Percentiles rank a stretch among this genome's conserved stretches.
These are phyloP conservation scores for Mucor piriformis DNA, from an alignment of 371 early-diverging fungal genomes.

Conservation along the genomic window DNA sequence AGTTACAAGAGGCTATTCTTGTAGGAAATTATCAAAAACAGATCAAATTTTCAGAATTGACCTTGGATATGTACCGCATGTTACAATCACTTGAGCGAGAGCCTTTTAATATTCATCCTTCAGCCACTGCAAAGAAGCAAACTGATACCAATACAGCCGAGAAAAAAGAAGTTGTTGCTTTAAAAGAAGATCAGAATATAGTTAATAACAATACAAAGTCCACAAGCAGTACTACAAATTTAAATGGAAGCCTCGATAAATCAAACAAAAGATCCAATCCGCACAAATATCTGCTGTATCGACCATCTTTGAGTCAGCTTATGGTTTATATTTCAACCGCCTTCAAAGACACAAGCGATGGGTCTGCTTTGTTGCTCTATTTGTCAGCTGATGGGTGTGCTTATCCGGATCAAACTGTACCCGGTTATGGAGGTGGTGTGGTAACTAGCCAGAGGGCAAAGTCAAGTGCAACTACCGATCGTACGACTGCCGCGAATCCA, in stretches of 20 bases:
- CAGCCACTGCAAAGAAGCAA: not conserved
- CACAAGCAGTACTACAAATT: not conserved
- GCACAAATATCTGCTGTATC: conserved; percentile 90
- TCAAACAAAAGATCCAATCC: conserved; percentile 72
- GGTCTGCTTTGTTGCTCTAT: conserved; percentile 84
- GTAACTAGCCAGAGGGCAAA: conserved; percentile 50
- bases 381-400: conserved; percentile 88
- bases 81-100: conserved; percentile 79
- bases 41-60: conserved; percentile 95
- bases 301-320: conserved; percentile 86
- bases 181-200: conserved; percentile 1
- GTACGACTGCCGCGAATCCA: not conserved
- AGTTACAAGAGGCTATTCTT: conserved; percentile 91
- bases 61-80: conserved; percentile 95
- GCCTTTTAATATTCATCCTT: conserved; percentile 19
- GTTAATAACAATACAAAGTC: not conserved
- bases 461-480: conserved; percentile 20
- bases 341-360: conserved; percentile 87
- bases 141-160: conserved; percentile 8
- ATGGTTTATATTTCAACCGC: conserved; percentile 88
- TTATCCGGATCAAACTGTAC: conserved; percentile 32
- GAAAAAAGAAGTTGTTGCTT: conserved; percentile 1
- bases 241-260: not conserved
- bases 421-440: conserved; percentile 78
- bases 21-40: conserved; percentile 91